Evolutionary conservation across 352 stramenopile genomes (phyloP), one percentile per base, ranked within the genome.

Genomic region (Globisporangium cederbergense): DNA sequence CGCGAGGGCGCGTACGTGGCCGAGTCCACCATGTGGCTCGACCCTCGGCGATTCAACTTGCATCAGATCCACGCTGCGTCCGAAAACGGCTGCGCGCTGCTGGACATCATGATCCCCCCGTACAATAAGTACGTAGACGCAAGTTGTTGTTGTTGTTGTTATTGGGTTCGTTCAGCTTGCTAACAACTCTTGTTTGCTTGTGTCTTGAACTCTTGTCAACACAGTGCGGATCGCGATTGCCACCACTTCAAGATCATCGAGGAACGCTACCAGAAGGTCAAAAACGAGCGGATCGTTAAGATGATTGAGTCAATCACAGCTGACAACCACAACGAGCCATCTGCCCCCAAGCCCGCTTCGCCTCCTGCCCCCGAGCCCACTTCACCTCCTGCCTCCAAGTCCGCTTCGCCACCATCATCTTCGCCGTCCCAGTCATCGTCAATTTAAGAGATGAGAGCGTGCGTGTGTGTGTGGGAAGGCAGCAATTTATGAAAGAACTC

Each of bases 51-150:
- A 28, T 91, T 92, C 67, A 94, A 94, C 59, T 70, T 94, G 42
- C 86, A 94, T 58, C 79, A 91, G 49, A 89, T 94, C 58, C 75
- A 83, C 58, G 86, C 83, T 13, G 90, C 83, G 53, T 76, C 75
- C 16, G 71, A 81, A 7, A 90, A 90, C 52, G 86, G 86, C 7
- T 94, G 86, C 59, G 86, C 86, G 11, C 66, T 94, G 54, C 70
- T 94, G 40, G 86, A 94, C 47, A 86, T 94, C 57, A 94, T 91
- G 83, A 81, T 94, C 36, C 86, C 86, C n/a, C 86, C 86, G 11
- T 94, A 94, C 73, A 81, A 94, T 71, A 92, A 92, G 82, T 91
- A 75, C 62, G 76, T 76, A 38, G 34, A 7, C 14, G 11, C 40
- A 46, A 46, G 40, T 46, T 46, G 40, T 3, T 18, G 18, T 32